A percentile compares a stretch with the other conserved stretches of the same genome.
These are phyloP conservation scores for Ehretia macrophylla DNA, from an alignment of 257 asterid species.

Conservation along the genomic window DNA sequence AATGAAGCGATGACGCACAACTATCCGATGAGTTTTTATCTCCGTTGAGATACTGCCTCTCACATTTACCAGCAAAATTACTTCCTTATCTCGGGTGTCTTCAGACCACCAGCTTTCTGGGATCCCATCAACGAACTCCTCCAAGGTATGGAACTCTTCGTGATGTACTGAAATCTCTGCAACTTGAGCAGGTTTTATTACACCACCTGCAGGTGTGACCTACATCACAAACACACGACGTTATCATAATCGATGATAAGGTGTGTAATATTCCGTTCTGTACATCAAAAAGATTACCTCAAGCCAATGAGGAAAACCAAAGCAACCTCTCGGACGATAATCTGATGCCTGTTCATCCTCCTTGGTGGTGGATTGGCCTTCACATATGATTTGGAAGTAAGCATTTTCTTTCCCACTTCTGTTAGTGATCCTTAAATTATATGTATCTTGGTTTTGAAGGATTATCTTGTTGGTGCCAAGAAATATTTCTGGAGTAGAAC, in stretches of 20 bases:
- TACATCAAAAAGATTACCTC: conserved; percentile 31
- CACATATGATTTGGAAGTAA: conserved; percentile 50
- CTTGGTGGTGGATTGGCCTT: conserved; percentile 49
- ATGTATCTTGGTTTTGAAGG: conserved; percentile 60
- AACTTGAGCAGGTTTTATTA: conserved; percentile 46
- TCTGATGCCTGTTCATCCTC: conserved; percentile 38
- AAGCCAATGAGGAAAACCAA: conserved; percentile 79
- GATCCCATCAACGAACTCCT: conserved; percentile 39
- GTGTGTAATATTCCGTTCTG: not conserved
- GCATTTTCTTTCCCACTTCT: conserved; percentile 50
- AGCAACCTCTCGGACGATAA: conserved; percentile 50
- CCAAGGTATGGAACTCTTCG: conserved; percentile 43
- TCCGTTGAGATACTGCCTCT: conserved; percentile 43
- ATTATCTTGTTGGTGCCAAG: conserved; percentile 38
- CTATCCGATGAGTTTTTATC: conserved; percentile 33
- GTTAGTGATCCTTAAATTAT: conserved; percentile 57
- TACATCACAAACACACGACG: conserved; percentile 20
- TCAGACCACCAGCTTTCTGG: conserved; percentile 72
- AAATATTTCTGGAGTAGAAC: conserved; percentile 48
- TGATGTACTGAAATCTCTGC: conserved; percentile 45
- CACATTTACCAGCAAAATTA: conserved; percentile 40
- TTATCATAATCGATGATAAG: not conserved
- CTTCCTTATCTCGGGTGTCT: conserved; percentile 57
- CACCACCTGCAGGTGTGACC: conserved; percentile 61
- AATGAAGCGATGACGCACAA: conserved; percentile 32